Evolutionary conservation across 179 eudicot genomes (phyloP), one percentile per base, ranked within the genome.

Genomic region (Beta corolliflora): DNA sequence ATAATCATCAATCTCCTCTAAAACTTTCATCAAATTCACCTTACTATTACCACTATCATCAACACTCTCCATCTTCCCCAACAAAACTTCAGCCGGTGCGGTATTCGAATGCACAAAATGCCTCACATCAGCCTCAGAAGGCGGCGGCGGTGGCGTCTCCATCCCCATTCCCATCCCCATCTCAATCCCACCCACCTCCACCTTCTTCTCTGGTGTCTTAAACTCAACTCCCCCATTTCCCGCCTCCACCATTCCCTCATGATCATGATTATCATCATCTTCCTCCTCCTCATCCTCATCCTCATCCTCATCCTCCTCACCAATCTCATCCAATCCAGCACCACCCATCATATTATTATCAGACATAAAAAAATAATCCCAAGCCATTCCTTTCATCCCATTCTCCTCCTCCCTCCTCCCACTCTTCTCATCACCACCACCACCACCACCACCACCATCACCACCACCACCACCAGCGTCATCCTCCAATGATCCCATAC

Each of bases 61-160:
- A 25, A 55, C 75, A 70, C 0, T 50, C 31, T 75, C 81, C 77
- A 19, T 71, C 79, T 50, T 80, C 82, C 89, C 84, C 71, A 86
- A 85, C 81, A 87, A 80, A 54, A 90, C 55, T 11, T 88, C 96
- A 0, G 92, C 77, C 1, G 98, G 98, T 0, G 97, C 97, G 0
- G 95, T 94, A 53, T 95, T 94, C 0, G 99, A 91, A 89, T 95
- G 99, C 84, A 84, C 67, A 85, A 92, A 91, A 13, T 92, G 92
- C 70, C 81, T 90, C 36, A 80, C 86, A 58, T 46, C 85, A 8
- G 5, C 48, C 41, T 77, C 83, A 3, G 81, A 5, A 15, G 77
- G 79, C 36, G 80, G 87, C 21, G 73, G 84, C 0, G 87, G 80
- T 29, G 81, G 86, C 50, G 82, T 83, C 81, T 77, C 86, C 81